Evolutionary conservation across 352 stramenopile species (phyloP), one percentile per base, ranked within the genome.

Genomic region (Phytophthora vignae): DNA sequence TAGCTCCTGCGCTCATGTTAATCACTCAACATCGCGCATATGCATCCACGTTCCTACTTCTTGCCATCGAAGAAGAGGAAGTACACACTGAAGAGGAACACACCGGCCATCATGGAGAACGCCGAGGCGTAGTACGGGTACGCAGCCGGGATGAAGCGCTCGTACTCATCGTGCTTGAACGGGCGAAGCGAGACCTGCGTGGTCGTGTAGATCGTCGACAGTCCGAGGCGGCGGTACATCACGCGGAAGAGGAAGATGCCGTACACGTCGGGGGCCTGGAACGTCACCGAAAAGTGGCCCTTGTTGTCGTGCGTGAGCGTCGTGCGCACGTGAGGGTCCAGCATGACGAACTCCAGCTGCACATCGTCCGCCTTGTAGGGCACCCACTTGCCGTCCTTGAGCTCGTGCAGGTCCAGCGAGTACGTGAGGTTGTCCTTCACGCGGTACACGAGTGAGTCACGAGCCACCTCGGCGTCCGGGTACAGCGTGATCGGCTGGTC

Each of bases 101-200:
- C 93, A 40, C 88, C 94, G 8, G 79, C 74, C 91, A 98, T 98
- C 77, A 97, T 94, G 29, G 91, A 95, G 67, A 98, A 96, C 29
- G 90, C 89, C 44, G 87, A 95, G 3, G 88, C 82, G 74, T 98
- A 98, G 84, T 98, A 98, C 46, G 94, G 95, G 74, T 92, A 98
- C 27, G 95, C 95, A 7, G 85, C 88, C 3, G 91, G 82, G 60
- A 98, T 97, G 81, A 98, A 98, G 60, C 95, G 87, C 76, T 98
- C 93, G 83, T 98, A 98, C 79, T 98, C 95, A 81, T 98, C 94
- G 82, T 98, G 95, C 81, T 98, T 98, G 87, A 93, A 98, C 49
- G 94, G 95, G 12, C 95, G 92, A 36, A 98, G 82, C 27, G 87
- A 96, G 36, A 98, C 94, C 74, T 98, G 92, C 67, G 80, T 97